phyloP scores from a whole-genome alignment of 2,329 filamentous ascomycete species.

The Aspergillus sp. region DNA sequence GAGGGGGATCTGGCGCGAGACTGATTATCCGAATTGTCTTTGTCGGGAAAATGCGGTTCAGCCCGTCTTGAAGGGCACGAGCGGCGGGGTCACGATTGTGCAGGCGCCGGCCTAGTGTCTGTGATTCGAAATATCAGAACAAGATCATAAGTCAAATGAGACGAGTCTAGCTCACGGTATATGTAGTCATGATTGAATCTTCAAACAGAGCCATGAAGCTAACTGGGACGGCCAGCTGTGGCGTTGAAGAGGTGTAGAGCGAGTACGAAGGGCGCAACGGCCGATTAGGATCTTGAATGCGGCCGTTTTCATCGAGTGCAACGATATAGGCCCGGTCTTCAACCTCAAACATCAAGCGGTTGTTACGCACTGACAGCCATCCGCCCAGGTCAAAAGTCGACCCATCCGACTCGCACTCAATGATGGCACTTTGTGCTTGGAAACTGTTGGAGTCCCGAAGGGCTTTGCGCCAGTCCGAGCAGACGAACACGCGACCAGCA shows the following conservation, averaged over 20 bases:
- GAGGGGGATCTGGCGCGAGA: constrained; percentile 35
- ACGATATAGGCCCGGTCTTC: constrained; percentile 50
- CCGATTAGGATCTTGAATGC: constrained; percentile 27
- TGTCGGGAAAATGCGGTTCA: constrained; percentile 42
- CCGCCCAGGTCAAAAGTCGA: constrained; percentile 52
- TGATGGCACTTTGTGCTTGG: constrained; percentile 34
- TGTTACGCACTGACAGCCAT: constrained; percentile 50
- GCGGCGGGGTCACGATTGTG: constrained; percentile 23
- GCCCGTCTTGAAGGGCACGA: constrained; percentile 25
- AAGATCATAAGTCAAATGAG: background rate
- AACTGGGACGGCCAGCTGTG: constrained; percentile 48
- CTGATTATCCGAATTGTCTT: constrained; percentile 48
- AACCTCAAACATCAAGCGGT: constrained; percentile 51
- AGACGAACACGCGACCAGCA: constrained; percentile 50
- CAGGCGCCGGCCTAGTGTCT: constrained; percentile 39
- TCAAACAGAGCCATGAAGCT: constrained; percentile 55
- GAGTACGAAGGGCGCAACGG: constrained; percentile 35
- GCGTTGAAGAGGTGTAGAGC: constrained; percentile 41
- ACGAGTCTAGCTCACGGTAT: constrained; percentile 36
- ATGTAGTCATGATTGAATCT: constrained; percentile 54
- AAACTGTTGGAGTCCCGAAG: constrained; percentile 34
- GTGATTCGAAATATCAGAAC: background rate
- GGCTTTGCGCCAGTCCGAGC: constrained; percentile 48
- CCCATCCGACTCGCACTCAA: constrained; percentile 50
- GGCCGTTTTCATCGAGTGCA: constrained; percentile 42